Conservation (phyloP, 163 green algal genomes). For the Scenedesmus sp. region DNA sequence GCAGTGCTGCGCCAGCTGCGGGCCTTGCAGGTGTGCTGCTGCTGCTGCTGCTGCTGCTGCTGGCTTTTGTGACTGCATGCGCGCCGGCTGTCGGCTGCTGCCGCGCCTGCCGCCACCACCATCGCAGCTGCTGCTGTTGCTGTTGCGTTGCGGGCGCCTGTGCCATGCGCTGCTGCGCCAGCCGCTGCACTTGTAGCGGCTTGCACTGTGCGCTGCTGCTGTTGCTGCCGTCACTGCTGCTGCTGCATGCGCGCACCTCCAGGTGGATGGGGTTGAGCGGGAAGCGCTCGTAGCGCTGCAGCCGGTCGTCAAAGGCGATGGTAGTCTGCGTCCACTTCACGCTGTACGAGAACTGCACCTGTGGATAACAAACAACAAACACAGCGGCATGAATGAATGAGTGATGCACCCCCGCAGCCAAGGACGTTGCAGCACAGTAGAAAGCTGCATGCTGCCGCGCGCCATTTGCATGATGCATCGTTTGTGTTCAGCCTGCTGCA, state of each 20-base stretch:
- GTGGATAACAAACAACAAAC: background rate
- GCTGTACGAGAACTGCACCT: conserved; percentile 86
- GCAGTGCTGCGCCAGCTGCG: background rate
- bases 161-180: too few relatives aligned
- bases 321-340: conserved; percentile 82
- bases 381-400: background rate
- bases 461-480: background rate
- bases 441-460: background rate
- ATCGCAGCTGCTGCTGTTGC: too few relatives aligned
- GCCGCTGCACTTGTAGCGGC: too few relatives aligned
- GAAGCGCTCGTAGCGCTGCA: conserved; percentile 88
- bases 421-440: too few relatives aligned
- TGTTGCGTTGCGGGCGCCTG: too few relatives aligned
- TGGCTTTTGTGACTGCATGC: too few relatives aligned
- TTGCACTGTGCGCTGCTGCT: too few relatives aligned
- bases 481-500: too few relatives aligned
- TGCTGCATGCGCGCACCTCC: conserved; percentile 60
- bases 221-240: background rate
- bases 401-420: too few relatives aligned
- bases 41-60: background rate
- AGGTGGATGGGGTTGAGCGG: conserved; percentile 89
- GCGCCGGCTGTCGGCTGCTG: too few relatives aligned
- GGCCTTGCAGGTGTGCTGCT: background rate
- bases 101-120: too few relatives aligned
- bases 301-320: conserved; percentile 76